Conservation (phyloP, 2,329 filamentous ascomycete species). For the Trichoderma sp. region DNA sequence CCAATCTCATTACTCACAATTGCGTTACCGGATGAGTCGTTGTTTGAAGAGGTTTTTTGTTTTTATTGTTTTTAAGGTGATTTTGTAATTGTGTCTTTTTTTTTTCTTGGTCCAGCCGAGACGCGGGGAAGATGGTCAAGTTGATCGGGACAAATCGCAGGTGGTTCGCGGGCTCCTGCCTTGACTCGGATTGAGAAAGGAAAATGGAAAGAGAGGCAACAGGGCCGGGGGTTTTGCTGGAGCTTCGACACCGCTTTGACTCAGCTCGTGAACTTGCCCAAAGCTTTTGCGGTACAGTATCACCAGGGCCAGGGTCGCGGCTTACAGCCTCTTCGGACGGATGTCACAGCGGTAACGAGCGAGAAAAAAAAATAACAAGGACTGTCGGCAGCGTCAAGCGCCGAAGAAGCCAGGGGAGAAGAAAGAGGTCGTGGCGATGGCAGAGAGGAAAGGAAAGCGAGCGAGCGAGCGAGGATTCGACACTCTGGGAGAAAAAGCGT, state of each 20-base stretch:
- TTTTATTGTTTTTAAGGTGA: background rate
- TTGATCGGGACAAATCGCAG: background rate
- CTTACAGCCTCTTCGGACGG: conserved; percentile 12
- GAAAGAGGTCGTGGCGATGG: background rate
- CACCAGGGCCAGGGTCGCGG: conserved; percentile 17
- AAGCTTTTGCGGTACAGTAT: conserved; percentile 14
- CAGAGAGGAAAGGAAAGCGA: conserved; percentile 2
- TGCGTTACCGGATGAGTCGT: background rate
- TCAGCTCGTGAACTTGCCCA: conserved; percentile 18
- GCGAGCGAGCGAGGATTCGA: conserved; percentile 10
- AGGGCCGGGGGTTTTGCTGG: conserved; percentile 7
- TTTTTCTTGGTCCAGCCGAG: conserved; percentile 10
- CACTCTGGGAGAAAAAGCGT: background rate
- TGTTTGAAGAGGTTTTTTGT: background rate
- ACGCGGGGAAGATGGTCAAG: background rate
- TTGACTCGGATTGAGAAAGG: conserved; percentile 11
- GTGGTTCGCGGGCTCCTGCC: background rate
- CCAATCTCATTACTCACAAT: conserved; percentile 8
- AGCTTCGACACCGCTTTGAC: conserved; percentile 18
- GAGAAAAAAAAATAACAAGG: background rate
- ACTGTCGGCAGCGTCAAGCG: conserved; percentile 18
- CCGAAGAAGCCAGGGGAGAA: background rate
- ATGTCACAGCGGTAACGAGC: conserved; percentile 13
- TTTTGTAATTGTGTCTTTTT: background rate
- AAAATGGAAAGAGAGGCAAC: conserved; percentile 7